Evolutionary conservation across 441 rosid species (phyloP).

Genomic region (Capsella rubella): DNA sequence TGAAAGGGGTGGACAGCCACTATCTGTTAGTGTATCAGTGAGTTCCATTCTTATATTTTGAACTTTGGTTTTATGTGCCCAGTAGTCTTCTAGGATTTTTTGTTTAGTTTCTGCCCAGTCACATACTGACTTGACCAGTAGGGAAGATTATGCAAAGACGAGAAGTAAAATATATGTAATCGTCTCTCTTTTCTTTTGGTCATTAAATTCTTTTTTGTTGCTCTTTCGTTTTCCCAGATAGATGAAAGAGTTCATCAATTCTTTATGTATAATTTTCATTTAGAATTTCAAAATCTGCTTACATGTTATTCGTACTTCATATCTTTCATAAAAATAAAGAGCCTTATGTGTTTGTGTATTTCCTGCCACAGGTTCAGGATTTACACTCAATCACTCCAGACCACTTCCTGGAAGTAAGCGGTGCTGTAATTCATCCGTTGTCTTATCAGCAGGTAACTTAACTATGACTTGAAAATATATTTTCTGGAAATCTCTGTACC

Average conservation of each 20-base stretch:
- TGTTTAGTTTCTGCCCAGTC: conserved; percentile 21
- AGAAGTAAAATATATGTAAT: conserved; percentile 28
- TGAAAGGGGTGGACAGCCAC: conserved; percentile 89
- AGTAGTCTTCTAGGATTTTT: conserved; percentile 20
- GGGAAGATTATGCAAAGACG: background rate
- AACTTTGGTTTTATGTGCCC: conserved; percentile 6
- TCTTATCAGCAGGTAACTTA: conserved; percentile 95
- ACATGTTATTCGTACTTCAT: conserved; percentile 26
- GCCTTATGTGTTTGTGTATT: conserved; percentile 28
- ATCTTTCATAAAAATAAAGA: conserved; percentile 23
- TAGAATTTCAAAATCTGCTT: conserved; percentile 29
- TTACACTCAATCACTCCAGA: conserved; percentile 91
- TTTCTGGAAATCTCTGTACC: background rate
- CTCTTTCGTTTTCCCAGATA: conserved; percentile 15
- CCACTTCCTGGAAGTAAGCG: conserved; percentile 94
- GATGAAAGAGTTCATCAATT: conserved; percentile 14
- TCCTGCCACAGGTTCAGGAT: conserved; percentile 83
- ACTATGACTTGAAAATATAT: conserved; percentile 6
- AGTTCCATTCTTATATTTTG: conserved; percentile 46
- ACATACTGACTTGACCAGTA: conserved; percentile 14
- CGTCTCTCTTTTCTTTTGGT: conserved; percentile 24
- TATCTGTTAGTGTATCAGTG: conserved; percentile 73
- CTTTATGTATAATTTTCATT: background rate
- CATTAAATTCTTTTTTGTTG: conserved; percentile 17
- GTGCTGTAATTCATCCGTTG: conserved; percentile 92